Evolutionary conservation across 2,329 filamentous ascomycete genomes (phyloP), one percentile per base, ranked within the genome.

Genomic region (Scedosporium dehoogii): DNA sequence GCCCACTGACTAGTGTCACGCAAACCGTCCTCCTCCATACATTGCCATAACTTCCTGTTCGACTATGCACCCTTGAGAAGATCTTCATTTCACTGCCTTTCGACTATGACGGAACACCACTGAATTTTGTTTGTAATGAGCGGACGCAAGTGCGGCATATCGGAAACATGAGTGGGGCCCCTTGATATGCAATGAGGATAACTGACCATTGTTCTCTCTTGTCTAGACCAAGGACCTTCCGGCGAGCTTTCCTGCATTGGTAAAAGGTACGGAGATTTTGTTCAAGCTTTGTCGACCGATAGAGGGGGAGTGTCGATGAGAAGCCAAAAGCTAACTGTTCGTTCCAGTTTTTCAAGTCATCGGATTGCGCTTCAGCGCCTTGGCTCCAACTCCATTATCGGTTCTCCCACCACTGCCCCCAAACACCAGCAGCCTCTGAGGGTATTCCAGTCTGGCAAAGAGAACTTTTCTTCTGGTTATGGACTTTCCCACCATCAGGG

Each of bases 331-430:
- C 18, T 42, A 23, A 53, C n/a, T 42, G 16, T 23, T 23, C n/a
- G 6, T n/a, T n/a, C 9, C 6, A 62, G 55, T 53, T 62, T 58
- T 46, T 14, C 33, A 4, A 16, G 21, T 38, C 56, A 38, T 16
- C 41, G 56, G 25, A 38, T 59, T 27, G 41, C 61, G 4, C 56
- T 62, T 6, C 61, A 57, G 33, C 14, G 55, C 25, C 57, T 62
- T 18, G 46, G 61, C 16, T 21, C 61, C 18, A 62, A 62, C 33
- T 51, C 56, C 5, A 59, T 10, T 18, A 23, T 62, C 46, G 44
- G 68, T 27, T 70, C 72, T 21, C 66, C 73, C 2, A 69, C 65
- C 7, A 63, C 67, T n/a, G 62, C 63, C 23, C 62, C 69, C 25
- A 73, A 72, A 63, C 67, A 70, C 7, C 64, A 67, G 3, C 56